Percentiles rank a stretch among this genome's conserved stretches.
These are phyloP conservation scores for Pistacia vera DNA, from an alignment of 345 rosid genomes.

Conservation along the genomic window DNA sequence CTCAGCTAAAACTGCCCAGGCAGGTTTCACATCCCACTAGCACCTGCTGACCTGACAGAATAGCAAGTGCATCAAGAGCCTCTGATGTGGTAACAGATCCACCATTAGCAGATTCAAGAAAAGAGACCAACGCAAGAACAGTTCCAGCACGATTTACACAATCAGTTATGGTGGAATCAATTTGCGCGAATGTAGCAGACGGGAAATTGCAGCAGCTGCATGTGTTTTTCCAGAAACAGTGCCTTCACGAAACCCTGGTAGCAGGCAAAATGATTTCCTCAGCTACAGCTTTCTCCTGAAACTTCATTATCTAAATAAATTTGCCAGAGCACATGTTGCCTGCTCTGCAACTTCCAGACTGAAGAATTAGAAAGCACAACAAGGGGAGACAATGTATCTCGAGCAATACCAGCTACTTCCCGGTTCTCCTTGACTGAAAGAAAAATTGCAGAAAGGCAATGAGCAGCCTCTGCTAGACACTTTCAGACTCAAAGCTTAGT, in stretches of 20 bases:
- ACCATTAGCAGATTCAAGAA: slow-evolving; percentile 75
- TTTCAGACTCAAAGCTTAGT: slow-evolving; percentile 75
- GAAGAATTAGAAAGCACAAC: slow-evolving; percentile 75
- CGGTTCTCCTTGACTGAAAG: slow-evolving; percentile 90
- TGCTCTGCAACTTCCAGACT: slow-evolving; percentile 89
- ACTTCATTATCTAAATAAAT: slow-evolving; percentile 86
- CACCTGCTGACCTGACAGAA: slow-evolving; percentile 72
- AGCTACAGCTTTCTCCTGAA: slow-evolving; percentile 68
- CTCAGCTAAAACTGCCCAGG: slow-evolving; percentile 94
- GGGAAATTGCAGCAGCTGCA: slow-evolving; percentile 97
- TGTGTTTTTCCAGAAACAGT: slow-evolving; percentile 84
- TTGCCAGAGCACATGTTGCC: slow-evolving; percentile 92
- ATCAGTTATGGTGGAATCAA: slow-evolving; percentile 75
- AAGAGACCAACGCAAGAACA: slow-evolving; percentile 90
- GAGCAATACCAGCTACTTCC: slow-evolving; percentile 87
- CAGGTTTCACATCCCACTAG: slow-evolving; percentile 66
- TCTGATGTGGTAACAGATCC: slow-evolving; percentile 73
- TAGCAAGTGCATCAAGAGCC: slow-evolving; percentile 92
- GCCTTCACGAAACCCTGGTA: slow-evolving; percentile 90
- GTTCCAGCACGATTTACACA: slow-evolving; percentile 92
- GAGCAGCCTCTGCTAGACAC: slow-evolving; percentile 72
- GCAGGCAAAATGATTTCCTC: slow-evolving; percentile 91
- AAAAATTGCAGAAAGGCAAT: slow-evolving; percentile 87
- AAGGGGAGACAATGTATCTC: slow-evolving; percentile 73
- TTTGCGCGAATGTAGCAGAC: slow-evolving; percentile 73